Conservation (phyloP, 2,329 filamentous ascomycete species). For the Botrytis sinoallii region DNA sequence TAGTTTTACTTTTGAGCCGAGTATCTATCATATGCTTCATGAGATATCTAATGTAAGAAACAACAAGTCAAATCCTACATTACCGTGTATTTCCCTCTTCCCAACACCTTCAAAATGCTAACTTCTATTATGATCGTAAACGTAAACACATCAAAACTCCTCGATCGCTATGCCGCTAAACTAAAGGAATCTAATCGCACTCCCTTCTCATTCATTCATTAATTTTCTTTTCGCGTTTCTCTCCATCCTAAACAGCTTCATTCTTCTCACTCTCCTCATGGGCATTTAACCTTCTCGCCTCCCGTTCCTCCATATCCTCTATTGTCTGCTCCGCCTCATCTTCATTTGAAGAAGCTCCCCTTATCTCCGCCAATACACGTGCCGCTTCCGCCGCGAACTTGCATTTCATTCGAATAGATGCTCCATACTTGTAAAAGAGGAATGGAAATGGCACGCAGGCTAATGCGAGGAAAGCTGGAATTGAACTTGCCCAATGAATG, state of each 20-base stretch:
- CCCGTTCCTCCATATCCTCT: constrained; percentile 17
- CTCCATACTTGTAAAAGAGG: constrained; percentile 73
- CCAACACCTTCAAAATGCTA: neutral
- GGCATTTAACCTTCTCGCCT: neutral
- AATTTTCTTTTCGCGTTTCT: neutral
- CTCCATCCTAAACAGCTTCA: neutral
- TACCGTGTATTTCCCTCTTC: neutral
- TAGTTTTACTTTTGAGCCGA: neutral
- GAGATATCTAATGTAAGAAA: constrained; percentile 1
- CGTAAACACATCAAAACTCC: neutral
- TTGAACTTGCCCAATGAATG: constrained; percentile 70
- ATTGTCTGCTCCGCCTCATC: neutral
- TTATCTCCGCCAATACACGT: constrained; percentile 8
- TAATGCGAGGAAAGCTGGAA: constrained; percentile 72
- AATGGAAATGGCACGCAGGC: constrained; percentile 72
- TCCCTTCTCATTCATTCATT: neutral
- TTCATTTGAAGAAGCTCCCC: neutral
- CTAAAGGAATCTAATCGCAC: neutral
- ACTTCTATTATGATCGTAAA: neutral
- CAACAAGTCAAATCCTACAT: neutral
- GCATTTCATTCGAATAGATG: constrained; percentile 59
- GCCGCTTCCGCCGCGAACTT: constrained; percentile 66
- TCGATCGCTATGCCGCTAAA: neutral
- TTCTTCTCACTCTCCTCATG: neutral
- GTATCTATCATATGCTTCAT: neutral